Conservation (phyloP, 148 eudicot genomes). For the Persicaria tinctoria region DNA sequence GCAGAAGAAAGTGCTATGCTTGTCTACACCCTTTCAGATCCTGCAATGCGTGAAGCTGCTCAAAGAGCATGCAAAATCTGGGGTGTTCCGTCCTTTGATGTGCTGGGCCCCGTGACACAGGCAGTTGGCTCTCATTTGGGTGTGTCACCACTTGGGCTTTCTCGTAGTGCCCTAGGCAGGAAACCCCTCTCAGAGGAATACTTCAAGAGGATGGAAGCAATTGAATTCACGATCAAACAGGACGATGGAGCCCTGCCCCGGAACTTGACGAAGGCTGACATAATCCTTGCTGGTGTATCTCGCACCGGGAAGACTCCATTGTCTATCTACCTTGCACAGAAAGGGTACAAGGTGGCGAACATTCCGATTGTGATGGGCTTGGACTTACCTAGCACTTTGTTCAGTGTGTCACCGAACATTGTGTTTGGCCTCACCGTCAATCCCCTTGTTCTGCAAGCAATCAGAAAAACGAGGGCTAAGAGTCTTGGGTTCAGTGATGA, state of each 20-base stretch:
- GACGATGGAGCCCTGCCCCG: slow-evolving; percentile 91
- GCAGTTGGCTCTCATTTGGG: slow-evolving; percentile 77
- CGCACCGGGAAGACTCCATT: slow-evolving; percentile 91
- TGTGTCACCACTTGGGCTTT: slow-evolving; percentile 78
- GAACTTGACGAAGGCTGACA: slow-evolving; percentile 66
- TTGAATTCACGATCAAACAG: slow-evolving; percentile 92
- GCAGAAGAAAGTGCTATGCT: slow-evolving; percentile 79
- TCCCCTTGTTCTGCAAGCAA: slow-evolving; percentile 61
- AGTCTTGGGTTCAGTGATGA: slow-evolving; percentile 57
- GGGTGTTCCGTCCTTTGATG: slow-evolving; percentile 61
- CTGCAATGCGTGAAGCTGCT: slow-evolving; percentile 71
- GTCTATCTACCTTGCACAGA: slow-evolving; percentile 83
- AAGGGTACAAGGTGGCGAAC: slow-evolving; percentile 91
- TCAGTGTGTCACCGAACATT: slow-evolving; percentile 63
- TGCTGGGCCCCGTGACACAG: slow-evolving; percentile 77
- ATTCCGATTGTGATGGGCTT: slow-evolving; percentile 79
- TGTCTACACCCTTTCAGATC: slow-evolving; percentile 82
- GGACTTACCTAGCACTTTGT: slow-evolving; percentile 47
- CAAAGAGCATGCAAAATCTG: slow-evolving; percentile 68
- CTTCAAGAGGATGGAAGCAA: slow-evolving; percentile 78
- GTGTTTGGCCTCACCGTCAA: slow-evolving; percentile 82
- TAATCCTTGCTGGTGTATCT: slow-evolving; percentile 81
- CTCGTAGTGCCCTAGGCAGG: slow-evolving; percentile 82
- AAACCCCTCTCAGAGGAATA: slow-evolving; percentile 65
- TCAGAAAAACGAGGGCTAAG: slow-evolving; percentile 72